Evolutionary conservation across 257 asterid species (phyloP).

Genomic region (Perilla frutescens): DNA sequence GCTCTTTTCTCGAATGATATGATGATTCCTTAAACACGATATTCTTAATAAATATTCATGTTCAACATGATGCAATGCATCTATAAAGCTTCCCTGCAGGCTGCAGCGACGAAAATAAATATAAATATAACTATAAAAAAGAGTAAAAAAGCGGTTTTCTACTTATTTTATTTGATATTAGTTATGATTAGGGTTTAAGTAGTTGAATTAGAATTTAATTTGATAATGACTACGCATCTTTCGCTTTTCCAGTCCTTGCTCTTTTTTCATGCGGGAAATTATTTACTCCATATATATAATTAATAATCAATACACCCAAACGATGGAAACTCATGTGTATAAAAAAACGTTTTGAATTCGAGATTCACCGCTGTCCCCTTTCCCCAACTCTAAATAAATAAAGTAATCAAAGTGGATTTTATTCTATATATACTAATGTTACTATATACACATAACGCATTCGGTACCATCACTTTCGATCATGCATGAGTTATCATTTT

Average conservation of each 20-base stretch:
- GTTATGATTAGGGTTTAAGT: slow-evolving; percentile 36
- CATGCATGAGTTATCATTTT: too few species aligned
- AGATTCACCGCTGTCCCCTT: too few species aligned
- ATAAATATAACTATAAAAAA: too few species aligned
- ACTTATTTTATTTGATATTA: slow-evolving; percentile 19
- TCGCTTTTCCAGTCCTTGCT: background rate
- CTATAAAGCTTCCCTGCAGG: background rate
- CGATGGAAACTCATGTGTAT: too few species aligned
- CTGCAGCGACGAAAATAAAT: background rate
- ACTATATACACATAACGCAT: too few species aligned
- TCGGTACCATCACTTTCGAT: too few species aligned
- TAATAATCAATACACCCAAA: too few species aligned
- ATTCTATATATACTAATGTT: too few species aligned
- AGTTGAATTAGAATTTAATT: slow-evolving; percentile 3
- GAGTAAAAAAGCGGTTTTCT: background rate
- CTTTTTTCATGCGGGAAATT: slow-evolving; percentile 2
- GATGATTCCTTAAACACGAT: slow-evolving; percentile 19
- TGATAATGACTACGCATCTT: slow-evolving; percentile 29
- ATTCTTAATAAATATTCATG: background rate
- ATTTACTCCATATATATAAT: too few species aligned
- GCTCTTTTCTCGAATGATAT: slow-evolving; percentile 23
- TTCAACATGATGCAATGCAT: slow-evolving; percentile 42
- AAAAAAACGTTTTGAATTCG: too few species aligned
- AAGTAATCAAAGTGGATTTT: too few species aligned
- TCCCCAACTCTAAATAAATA: too few species aligned